Conservation (phyloP, 495 filamentous ascomycete species). For the Xylaria acuta region DNA sequence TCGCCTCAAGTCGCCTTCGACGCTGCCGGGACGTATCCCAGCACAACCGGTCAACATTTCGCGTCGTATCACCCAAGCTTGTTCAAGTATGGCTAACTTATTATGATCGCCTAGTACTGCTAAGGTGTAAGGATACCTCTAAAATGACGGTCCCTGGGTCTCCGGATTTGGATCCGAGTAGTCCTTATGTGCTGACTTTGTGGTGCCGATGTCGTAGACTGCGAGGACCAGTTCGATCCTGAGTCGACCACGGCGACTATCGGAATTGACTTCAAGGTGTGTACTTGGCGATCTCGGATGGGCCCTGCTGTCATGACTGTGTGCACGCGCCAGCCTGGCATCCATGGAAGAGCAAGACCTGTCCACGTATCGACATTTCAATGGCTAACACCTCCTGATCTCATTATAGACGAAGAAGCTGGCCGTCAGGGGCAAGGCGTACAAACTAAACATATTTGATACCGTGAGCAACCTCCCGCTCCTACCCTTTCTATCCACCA, state of each 20-base stretch:
- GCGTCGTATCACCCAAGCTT: neutral
- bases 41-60: neutral
- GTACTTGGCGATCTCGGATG: neutral
- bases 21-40: neutral
- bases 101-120: conserved; percentile 33
- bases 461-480: conserved; percentile 48
- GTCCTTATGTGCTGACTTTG: neutral
- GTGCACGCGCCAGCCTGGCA: neutral
- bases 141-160: neutral
- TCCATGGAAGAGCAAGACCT: neutral
- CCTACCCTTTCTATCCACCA: neutral
- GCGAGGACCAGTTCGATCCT: conserved; percentile 66
- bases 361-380: neutral
- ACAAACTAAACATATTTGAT: conserved; percentile 64
- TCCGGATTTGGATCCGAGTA: neutral
- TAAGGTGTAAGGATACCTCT: conserved; percentile 45
- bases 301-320: neutral
- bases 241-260: conserved; percentile 64
- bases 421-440: conserved; percentile 58
- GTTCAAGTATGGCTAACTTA: conserved; percentile 2
- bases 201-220: conserved; percentile 42
- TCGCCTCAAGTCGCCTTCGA: neutral
- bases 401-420: conserved; percentile 50
- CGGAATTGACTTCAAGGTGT: conserved; percentile 67
- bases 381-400: neutral